phyloP scores from a whole-genome alignment of 495 filamentous ascomycete species.

The Penicillium coprophilum region DNA sequence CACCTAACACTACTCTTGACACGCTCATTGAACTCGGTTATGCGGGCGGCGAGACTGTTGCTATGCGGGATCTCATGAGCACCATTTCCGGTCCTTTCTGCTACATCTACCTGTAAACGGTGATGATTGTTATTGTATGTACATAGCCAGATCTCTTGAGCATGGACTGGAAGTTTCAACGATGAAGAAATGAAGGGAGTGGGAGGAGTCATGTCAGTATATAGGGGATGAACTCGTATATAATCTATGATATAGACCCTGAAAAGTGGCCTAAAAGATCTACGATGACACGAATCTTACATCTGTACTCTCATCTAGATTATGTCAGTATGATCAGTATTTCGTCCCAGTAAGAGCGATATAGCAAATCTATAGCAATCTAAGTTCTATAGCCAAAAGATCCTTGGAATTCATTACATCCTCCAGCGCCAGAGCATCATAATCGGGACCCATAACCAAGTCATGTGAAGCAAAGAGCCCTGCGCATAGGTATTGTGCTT shows the following conservation, averaged over 20 bases:
- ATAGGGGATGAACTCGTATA: neutral
- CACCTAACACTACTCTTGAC: slow-evolving; percentile 48
- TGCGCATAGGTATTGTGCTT: neutral
- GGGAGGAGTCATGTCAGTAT: neutral
- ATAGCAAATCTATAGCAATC: neutral
- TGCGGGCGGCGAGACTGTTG: slow-evolving; percentile 36
- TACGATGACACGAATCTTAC: neutral
- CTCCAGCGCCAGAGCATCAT: slow-evolving; percentile 13
- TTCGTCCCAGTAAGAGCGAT: neutral
- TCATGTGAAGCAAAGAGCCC: slow-evolving; percentile 1
- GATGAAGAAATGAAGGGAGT: neutral
- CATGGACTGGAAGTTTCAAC: neutral
- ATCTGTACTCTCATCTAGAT: neutral
- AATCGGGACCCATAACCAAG: slow-evolving; percentile 16
- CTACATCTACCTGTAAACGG: slow-evolving; percentile 50
- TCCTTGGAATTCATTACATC: neutral
- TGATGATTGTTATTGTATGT: neutral
- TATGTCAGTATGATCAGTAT: too few species aligned
- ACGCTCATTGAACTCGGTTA: slow-evolving; percentile 45
- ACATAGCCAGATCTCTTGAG: too few species aligned
- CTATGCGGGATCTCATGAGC: slow-evolving; percentile 49
- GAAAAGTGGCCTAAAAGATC: neutral
- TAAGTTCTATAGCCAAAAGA: neutral
- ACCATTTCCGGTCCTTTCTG: slow-evolving; percentile 56
- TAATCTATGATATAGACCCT: neutral